Evolutionary conservation across 805 yeast species (phyloP).

Genomic region (Yarrowia porcina): DNA sequence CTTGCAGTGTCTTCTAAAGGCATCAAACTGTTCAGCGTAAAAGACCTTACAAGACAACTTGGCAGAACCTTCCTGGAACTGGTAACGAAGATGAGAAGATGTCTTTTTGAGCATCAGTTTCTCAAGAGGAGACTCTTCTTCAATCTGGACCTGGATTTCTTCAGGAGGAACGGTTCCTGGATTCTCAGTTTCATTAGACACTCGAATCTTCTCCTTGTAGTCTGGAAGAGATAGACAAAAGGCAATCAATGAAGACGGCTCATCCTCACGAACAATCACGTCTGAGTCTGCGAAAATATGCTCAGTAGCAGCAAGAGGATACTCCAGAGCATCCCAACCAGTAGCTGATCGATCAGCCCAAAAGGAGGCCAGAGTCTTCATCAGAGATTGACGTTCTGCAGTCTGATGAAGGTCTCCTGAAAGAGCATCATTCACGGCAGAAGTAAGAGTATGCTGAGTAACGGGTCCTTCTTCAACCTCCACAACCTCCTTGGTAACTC

Average conservation of each 20-base stretch:
- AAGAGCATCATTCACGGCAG: slow-evolving; percentile 15
- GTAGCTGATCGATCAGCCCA: slow-evolving; percentile 98
- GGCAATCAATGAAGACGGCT: slow-evolving; percentile 91
- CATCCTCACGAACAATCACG: slow-evolving; percentile 92
- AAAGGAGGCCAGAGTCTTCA: slow-evolving; percentile 81
- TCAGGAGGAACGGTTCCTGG: slow-evolving; percentile 5
- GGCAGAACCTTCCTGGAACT: slow-evolving; percentile 81
- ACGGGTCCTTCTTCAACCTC: slow-evolving; percentile 2
- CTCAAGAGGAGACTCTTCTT: slow-evolving; percentile 45
- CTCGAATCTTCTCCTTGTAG: slow-evolving; percentile 61
- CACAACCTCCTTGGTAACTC: slow-evolving; percentile 16
- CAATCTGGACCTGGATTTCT: not conserved
- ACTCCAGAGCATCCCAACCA: slow-evolving; percentile 86
- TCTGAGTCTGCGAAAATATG: slow-evolving; percentile 92
- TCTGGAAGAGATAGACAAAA: slow-evolving; percentile 86
- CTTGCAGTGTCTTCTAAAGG: slow-evolving; percentile 81
- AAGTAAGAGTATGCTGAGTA: not conserved
- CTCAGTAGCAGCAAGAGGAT: slow-evolving; percentile 75
- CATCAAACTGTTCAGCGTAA: slow-evolving; percentile 95
- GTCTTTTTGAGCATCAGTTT: slow-evolving; percentile 71
- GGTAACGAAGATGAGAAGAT: slow-evolving; percentile 88
- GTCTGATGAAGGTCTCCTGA: slow-evolving; percentile 15
- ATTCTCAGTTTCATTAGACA: slow-evolving; percentile 35
- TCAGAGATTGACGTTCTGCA: slow-evolving; percentile 70
- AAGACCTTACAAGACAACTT: slow-evolving; percentile 88